A percentile compares a stretch with the other conserved stretches of the same genome.
Conservation (phyloP, 2,329 filamentous ascomycete genomes). For the Trichoderma semiorbis region DNA sequence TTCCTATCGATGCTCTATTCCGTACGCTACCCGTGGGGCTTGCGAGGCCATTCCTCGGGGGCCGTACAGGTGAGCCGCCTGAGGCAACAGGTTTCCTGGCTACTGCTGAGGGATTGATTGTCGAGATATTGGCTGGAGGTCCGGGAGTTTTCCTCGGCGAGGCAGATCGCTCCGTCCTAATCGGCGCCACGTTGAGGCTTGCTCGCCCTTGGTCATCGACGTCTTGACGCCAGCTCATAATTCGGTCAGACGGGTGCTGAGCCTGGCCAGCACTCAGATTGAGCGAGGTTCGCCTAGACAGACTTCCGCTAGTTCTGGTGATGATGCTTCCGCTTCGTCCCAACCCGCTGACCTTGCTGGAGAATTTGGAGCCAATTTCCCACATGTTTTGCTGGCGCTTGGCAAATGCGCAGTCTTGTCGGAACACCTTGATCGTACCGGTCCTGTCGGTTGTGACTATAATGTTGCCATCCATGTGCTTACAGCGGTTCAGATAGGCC, state of each 20-base stretch:
- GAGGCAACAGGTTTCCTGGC: conserved; percentile 44
- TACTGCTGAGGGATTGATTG: conserved; percentile 43
- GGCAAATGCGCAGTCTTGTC: conserved; percentile 83
- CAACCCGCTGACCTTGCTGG: conserved; percentile 62
- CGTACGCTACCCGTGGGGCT: conserved; percentile 40
- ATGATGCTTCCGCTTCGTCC: conserved; percentile 55
- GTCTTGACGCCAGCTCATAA: conserved; percentile 81
- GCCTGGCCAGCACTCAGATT: conserved; percentile 32
- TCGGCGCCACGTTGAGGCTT: conserved; percentile 38
- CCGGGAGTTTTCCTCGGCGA: conserved; percentile 49
- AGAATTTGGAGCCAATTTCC: conserved; percentile 76
- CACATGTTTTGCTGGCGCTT: conserved; percentile 75
- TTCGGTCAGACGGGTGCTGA: conserved; percentile 62
- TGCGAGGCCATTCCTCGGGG: conserved; percentile 23
- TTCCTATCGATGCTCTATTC: conserved; percentile 26
- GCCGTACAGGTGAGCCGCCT: conserved; percentile 27
- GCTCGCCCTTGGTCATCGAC: conserved; percentile 44
- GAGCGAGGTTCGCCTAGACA: conserved; percentile 55
- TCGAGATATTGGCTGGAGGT: conserved; percentile 36
- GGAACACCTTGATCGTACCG: conserved; percentile 88
- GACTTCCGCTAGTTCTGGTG: conserved; percentile 50
- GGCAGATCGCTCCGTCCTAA: conserved; percentile 51
- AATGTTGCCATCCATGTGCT: conserved; percentile 80
- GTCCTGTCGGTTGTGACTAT: conserved; percentile 86
- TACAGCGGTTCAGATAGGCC: conserved; percentile 70